Percentiles rank a stretch among this genome's conserved stretches.
Conservation (phyloP, 441 rosid species). For the Caryocar brasiliense region DNA sequence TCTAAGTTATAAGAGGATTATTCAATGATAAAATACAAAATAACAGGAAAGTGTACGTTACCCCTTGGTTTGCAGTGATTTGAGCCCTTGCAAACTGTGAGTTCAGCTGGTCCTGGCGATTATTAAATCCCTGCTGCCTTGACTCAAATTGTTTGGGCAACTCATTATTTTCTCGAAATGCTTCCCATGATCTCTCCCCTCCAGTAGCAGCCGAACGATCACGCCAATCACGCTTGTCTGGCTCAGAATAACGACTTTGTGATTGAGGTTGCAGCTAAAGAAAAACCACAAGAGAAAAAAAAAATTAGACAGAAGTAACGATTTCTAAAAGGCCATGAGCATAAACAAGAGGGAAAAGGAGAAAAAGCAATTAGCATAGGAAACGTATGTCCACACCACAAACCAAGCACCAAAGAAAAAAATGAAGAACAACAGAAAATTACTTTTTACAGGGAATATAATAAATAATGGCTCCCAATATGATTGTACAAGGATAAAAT, state of each 20-base stretch:
- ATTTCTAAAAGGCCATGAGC: no score
- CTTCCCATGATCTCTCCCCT: conserved; percentile 67
- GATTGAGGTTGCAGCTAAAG: conserved; percentile 37
- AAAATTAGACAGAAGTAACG: no score
- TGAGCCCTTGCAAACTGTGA: conserved; percentile 37
- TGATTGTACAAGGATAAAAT: neutral
- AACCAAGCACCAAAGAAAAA: no score
- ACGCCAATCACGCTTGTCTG: conserved; percentile 90
- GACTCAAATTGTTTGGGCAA: conserved; percentile 30
- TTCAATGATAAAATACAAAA: no score
- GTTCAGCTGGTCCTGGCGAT: conserved; percentile 49
- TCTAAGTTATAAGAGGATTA: no score
- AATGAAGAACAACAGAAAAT: no score
- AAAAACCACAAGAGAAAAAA: neutral
- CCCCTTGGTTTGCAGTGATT: conserved; percentile 47
- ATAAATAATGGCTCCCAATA: no score
- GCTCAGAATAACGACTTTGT: conserved; percentile 62
- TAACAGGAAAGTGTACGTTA: no score
- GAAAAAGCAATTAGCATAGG: no score
- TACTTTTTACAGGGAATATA: no score
- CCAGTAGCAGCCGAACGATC: conserved; percentile 52
- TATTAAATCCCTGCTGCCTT: conserved; percentile 31
- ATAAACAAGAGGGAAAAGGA: no score
- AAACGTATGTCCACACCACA: no score
- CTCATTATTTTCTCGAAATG: conserved; percentile 44